Base-by-base conservation (phyloP, 306 rosid species). In the Inga oerstediana region DNA sequence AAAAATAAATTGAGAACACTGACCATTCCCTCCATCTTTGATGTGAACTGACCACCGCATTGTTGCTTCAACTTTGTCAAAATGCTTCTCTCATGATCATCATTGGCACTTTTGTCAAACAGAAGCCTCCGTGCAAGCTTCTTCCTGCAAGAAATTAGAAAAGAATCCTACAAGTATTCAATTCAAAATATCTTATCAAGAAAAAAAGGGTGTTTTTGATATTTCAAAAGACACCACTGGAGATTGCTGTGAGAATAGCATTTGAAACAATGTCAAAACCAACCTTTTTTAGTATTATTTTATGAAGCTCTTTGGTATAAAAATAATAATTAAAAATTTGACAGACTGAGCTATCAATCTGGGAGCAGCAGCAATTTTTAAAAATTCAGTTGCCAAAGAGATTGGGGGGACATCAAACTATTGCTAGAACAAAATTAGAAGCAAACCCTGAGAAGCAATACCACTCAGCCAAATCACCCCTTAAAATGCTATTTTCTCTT, bases 61-160 rank as follows among this genome's bases (percentile, higher is more conserved):
- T 74, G 64, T 37, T 74, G 64, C 78, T 74, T 74, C 64, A 74
- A 17, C 35, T 74, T 74, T 30, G 78, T 30, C 78, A 74, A 74
- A 49, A 74, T 74, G 39, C 78, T 74, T 51, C 64, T 74, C 64
- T 74, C 78, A 49, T 74, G 78, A 32, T 74, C 78, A 81, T 93
- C 98, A 34, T 91, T 95, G 24, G 98, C 98, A 87, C 98, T 93
- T 82, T 92, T 90, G 84, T 93, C 98, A 88, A 93, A 95, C 81
- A 95, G 98, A 72, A 95, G 91, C 76, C 98, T 91, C 59, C 97
- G 93, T 41, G 98, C 98, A 71, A 95, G 98, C 84, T 93, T 95
- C 89, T 95, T 95, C 86, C 98, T 95, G 88, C 66, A 80, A 39
- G 58, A 54, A 83, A 79, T 69, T 79, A 84, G 51, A 19, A 52